Base-by-base conservation (phyloP, 139 green algal genomes). In the Chlamydomonas eustigma region DNA sequence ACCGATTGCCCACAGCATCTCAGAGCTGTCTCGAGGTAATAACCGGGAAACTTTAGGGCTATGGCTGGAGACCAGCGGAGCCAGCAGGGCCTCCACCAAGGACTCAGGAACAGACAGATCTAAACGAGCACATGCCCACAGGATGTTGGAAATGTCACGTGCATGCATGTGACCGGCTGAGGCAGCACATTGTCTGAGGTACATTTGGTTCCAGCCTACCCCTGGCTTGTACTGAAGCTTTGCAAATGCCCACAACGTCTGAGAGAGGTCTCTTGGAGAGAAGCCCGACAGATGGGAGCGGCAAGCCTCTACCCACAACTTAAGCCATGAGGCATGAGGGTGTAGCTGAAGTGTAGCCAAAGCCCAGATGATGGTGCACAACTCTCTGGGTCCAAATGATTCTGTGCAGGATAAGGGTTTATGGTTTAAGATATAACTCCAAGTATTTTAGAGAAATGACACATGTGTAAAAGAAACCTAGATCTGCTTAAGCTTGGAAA, bases 211-310 rank as follows among this genome's bases (percentile, higher is more conserved):
- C 52, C 52, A 68, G 4, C n/a, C 52, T 8, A 31, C 18, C 4
- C 22, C 52, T 8, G 52, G 52, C 18, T 4, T 8, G 52, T 68
- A 28, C 52, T 28, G 52, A 25, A 68, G 52, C 52, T 68, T 68
- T 25, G 52, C 52, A 25, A 68, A 28, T 28, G 52, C 52, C 52
- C 52, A 68, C 52, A 68, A 28, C 52, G 52, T 68, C 52, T 68
- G 52, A 25, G 52, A 33, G 12, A 68, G 52, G 22, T 68, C 52
- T 22, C 52, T 25, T 4, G 52, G 12, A 28, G 52, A 68, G 52
- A 68, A 68, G 52, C 18, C 52, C 4, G 6, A 22, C 6, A 68
- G 32, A 28, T 28, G 34, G 22, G 52, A 5, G 6, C 6, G 12
- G 52, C 6, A 33, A 28, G 12, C 12, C 6, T 68, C 12, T 28